Conservation (phyloP, 2,329 filamentous ascomycete genomes). For the Diaporthe citrichinensis region DNA sequence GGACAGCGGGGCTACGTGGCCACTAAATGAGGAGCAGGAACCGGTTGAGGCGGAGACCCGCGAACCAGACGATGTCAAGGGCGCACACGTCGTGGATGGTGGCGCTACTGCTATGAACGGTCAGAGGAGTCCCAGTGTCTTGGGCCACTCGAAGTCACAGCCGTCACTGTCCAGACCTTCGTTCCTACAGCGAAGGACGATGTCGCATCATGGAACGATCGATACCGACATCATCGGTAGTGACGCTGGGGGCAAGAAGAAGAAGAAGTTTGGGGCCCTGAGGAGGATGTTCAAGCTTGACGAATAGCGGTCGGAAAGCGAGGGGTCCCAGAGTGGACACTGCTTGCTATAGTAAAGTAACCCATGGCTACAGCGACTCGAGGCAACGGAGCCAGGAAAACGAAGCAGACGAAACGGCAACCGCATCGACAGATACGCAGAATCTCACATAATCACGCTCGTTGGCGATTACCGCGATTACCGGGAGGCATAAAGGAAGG, state of each 20-base stretch:
- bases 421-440: neutral
- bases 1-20: slow-evolving; percentile 48
- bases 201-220: slow-evolving; percentile 47
- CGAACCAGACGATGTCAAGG: slow-evolving; percentile 50
- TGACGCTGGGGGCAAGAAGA: slow-evolving; percentile 53
- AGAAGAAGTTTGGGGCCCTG: slow-evolving; percentile 78
- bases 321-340: neutral
- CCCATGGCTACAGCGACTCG: neutral
- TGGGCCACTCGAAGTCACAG: slow-evolving; percentile 32
- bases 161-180: slow-evolving; percentile 45
- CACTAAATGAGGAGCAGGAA: slow-evolving; percentile 41
- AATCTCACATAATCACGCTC: neutral
- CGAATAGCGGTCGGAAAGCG: slow-evolving; percentile 53
- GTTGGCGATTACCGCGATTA: neutral
- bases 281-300: slow-evolving; percentile 74
- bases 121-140: slow-evolving; percentile 42
- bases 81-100: slow-evolving; percentile 50
- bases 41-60: slow-evolving; percentile 41
- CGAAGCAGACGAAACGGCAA: neutral
- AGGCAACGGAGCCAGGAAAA: neutral
- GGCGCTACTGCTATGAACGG: slow-evolving; percentile 44
- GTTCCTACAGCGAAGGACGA: slow-evolving; percentile 55
- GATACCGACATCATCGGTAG: slow-evolving; percentile 40
- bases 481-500: neutral
- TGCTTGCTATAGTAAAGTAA: slow-evolving; percentile 17